These are phyloP conservation scores for Coniella lustricola DNA, from an alignment of 2,329 filamentous ascomycete genomes.

Conservation along the genomic window DNA sequence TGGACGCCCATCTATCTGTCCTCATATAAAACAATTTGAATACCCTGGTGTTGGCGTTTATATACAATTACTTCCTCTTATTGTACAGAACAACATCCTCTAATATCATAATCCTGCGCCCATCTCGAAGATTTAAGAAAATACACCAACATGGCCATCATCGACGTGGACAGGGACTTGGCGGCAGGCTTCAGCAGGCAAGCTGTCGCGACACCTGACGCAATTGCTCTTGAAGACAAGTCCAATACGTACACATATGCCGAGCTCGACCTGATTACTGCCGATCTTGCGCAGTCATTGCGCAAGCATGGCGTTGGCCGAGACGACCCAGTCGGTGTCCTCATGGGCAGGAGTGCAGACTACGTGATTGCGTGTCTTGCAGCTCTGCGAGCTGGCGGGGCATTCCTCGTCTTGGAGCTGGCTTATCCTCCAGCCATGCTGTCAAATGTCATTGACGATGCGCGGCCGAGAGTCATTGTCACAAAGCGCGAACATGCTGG, in stretches of 20 bases:
- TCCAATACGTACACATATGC: conserved; percentile 61
- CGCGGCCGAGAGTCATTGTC: conserved; percentile 62
- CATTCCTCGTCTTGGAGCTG: conserved; percentile 72
- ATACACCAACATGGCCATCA: conserved; percentile 45
- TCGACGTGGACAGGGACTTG: conserved; percentile 67
- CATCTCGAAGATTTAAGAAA: too few species aligned
- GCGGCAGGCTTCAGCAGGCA: conserved; percentile 65
- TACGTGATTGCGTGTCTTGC: conserved; percentile 75
- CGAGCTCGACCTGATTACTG: conserved; percentile 62
- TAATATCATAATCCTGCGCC: too few species aligned
- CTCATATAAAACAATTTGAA: too few species aligned
- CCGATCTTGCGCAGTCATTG: conserved; percentile 56
- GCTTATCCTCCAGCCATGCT: conserved; percentile 70
- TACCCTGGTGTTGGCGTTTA: too few species aligned
- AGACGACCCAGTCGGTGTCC: conserved; percentile 67
- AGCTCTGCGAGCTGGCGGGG: conserved; percentile 69
- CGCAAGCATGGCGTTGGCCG: conserved; percentile 62
- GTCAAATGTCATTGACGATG: conserved; percentile 71
- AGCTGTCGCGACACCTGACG: conserved; percentile 60
- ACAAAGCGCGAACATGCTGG: conserved; percentile 58
- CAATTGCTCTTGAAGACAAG: conserved; percentile 66
- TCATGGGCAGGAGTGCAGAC: conserved; percentile 68
- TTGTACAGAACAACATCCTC: background rate
- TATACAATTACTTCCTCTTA: background rate
- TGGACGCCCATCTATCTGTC: too few species aligned